A percentile compares a stretch with the other conserved stretches of the same genome.
Conservation (phyloP, 164 flowering plant species). For the Dillenia turbinata region DNA sequence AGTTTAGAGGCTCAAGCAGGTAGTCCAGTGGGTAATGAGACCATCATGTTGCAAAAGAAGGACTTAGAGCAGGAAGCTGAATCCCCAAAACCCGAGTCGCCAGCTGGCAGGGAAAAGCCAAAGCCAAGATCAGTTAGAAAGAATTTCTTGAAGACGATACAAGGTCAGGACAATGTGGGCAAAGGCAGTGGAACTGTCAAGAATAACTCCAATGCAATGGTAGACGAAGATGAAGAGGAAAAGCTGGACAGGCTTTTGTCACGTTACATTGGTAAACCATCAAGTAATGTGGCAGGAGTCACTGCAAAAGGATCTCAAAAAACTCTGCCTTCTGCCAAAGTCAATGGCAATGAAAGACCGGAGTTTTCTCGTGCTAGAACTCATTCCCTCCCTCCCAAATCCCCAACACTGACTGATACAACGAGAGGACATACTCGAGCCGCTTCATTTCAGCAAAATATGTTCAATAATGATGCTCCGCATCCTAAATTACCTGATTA, state of each 20-base stretch:
- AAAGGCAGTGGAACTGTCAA: conserved; percentile 20
- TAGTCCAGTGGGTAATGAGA: conserved; percentile 12
- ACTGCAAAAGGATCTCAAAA: conserved; percentile 28
- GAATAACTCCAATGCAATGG: conserved; percentile 43
- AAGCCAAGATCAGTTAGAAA: conserved; percentile 56
- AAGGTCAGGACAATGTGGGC: conserved; percentile 20
- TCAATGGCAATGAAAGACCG: no score
- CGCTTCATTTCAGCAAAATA: conserved; percentile 48
- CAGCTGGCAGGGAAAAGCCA: conserved; percentile 21
- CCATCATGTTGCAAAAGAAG: conserved; percentile 17
- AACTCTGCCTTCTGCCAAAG: conserved; percentile 24
- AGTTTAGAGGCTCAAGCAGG: conserved; percentile 5
- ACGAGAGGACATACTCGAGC: conserved; percentile 51
- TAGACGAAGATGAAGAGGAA: conserved; percentile 58
- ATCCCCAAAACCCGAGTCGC: not conserved
- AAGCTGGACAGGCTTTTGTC: conserved; percentile 62
- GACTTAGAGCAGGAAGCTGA: conserved; percentile 20
- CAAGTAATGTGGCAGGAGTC: conserved; percentile 27
- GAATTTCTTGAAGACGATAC: conserved; percentile 40
- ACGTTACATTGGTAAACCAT: conserved; percentile 70
- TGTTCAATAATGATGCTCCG: conserved; percentile 5
- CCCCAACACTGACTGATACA: conserved; percentile 28
- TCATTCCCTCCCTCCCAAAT: conserved; percentile 61
- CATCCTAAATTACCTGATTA: conserved; percentile 62
- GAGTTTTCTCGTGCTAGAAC: conserved; percentile 25